Base-by-base conservation (phyloP, 2,329 filamentous ascomycete genomes). In the Fonsecaea pugnacius region DNA sequence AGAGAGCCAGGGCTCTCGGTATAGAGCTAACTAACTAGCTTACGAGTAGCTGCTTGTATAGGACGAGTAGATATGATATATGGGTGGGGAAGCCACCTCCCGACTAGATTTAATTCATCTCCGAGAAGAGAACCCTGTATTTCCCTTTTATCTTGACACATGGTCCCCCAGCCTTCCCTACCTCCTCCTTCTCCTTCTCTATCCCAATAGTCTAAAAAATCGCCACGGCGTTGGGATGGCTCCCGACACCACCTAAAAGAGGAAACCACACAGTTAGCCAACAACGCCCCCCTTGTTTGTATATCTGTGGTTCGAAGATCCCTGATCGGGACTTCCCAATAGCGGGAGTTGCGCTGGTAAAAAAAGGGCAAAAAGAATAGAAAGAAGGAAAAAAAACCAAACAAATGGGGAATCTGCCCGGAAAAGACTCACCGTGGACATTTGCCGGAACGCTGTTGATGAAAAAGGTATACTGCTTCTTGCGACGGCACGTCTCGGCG, bases 381-480 rank as follows among this genome's bases (percentile, higher is more conserved):
- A 5, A 33, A 6, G 51, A n/a, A n/a, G 33, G 14, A 8, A n/a
- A 12, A 14, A 8, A 10, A 14, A 5, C n/a, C n/a, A n/a, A n/a
- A n/a, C n/a, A n/a, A n/a, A n/a, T n/a, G n/a, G n/a, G 6, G n/a
- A 21, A 7, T 21, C 8, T 24, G 18, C 7, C 16, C 3, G 4
- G 18, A 43, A 38, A 16, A 4, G 9, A 36, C 51, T 16, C 14
- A 53, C 51, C 51, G 18, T 27, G 51, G 4, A 53, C 51, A 16
- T 53, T 53, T 6, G 75, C 74, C 56, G 78, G 77, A 33, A 75
- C 74, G 72, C 77, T 78, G 6, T 75, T 76, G 67, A 79, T 57
- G 62, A 80, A 79, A 53, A 79, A 78, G 7, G 71, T 72, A 72
- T 74, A 80, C 65, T 73, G 73, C 10, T 73, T 72, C 52, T 70